phyloP scores from a whole-genome alignment of 345 rosid species.

The Pelargonium nanum region DNA sequence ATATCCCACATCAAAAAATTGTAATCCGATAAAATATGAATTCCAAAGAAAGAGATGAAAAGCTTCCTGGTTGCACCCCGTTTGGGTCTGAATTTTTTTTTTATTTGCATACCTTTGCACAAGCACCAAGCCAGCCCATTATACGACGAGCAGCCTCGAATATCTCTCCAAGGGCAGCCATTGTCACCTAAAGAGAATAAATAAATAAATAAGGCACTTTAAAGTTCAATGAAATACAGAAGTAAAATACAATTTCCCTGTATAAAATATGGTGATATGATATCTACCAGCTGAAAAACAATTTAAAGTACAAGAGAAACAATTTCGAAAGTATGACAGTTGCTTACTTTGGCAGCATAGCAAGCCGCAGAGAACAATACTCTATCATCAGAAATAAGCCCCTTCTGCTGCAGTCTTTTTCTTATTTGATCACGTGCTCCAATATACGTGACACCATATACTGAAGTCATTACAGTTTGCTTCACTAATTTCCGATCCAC shows the following conservation, averaged over 20 bases:
- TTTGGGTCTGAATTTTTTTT: neutral
- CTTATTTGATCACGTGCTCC: slow-evolving; percentile 98
- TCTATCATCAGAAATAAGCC: slow-evolving; percentile 73
- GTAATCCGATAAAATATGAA: neutral
- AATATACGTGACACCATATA: slow-evolving; percentile 92
- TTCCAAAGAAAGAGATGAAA: neutral
- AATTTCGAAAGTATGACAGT: neutral
- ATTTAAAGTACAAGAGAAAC: slow-evolving; percentile 4
- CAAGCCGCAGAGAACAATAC: slow-evolving; percentile 67
- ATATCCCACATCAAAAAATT: slow-evolving; percentile 3
- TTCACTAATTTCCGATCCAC: slow-evolving; percentile 90
- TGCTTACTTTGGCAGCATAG: slow-evolving; percentile 86
- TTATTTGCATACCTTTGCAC: slow-evolving; percentile 65
- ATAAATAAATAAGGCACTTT: slow-evolving; percentile 4
- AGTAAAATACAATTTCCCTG: neutral
- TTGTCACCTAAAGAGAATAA: slow-evolving; percentile 48
- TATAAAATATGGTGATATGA: neutral
- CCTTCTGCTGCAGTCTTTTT: slow-evolving; percentile 85
- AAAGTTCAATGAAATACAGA: slow-evolving; percentile 6
- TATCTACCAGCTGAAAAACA: neutral
- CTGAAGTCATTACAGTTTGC: slow-evolving; percentile 99
- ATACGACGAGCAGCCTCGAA: slow-evolving; percentile 94
- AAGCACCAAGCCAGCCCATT: slow-evolving; percentile 93
- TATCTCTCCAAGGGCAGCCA: slow-evolving; percentile 81
- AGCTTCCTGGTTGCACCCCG: neutral